Base-by-base conservation (phyloP, 2,329 filamentous ascomycete species). In the Penicillium sp. region DNA sequence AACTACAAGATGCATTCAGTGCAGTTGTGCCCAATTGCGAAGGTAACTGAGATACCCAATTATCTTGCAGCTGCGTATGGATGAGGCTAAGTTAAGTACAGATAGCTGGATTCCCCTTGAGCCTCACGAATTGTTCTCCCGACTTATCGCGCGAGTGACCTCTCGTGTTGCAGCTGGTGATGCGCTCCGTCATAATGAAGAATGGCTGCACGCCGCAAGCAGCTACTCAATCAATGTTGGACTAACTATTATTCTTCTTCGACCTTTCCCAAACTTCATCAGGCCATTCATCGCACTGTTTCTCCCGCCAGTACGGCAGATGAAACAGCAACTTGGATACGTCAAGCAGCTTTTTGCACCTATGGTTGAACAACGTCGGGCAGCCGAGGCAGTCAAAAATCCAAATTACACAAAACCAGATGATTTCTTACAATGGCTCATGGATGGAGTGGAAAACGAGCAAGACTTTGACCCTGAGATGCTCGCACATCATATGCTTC, bases 111-210 rank as follows among this genome's bases (percentile, higher is more conserved):
- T 57, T 11, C 26, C 56, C 4, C 52, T 67, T 31, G 60, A 65
- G 5, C 49, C 67, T 10, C 65, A 66, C 26, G 37, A 63, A 8
- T 52, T 65, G 49, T 64, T 75, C 29, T 65, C 70, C 1, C 60
- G 66, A 1, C 58, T 78, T 5, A 67, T 79, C 26, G 67, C 72
- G 9, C 71, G 76, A 14, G 62, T 77, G 5, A 75, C 74, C 1
- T 71, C 73, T 1, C 69, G 75, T 16, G 66, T 79, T 36, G 74
- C 79, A 48, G 67, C 75, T 26, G 75, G 77, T 16, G 62, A 70
- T 3, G 54, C 59, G 5, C 59, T 76, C 6, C 72, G 71, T 48
- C 66, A 67, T 21, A 74, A 77, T 52, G 61, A 70, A 50, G 61
- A 70, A 49, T 79, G 77, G 75, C 61, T 77, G 14, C 52, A 67